Conservation (phyloP, 257 asterid genomes). For the Coffea eugenioides region DNA sequence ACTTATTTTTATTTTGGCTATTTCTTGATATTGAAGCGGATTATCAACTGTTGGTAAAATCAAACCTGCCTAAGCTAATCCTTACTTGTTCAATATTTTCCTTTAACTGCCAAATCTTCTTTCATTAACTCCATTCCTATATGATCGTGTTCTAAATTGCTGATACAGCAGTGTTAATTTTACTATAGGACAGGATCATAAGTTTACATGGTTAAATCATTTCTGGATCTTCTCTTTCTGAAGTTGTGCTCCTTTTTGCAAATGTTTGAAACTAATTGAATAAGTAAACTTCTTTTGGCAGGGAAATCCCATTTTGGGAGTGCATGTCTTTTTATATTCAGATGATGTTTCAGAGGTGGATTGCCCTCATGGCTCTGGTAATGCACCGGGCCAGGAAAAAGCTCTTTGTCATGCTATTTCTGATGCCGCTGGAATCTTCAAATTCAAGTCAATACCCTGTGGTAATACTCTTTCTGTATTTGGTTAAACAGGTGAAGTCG, state of each 20-base stretch:
- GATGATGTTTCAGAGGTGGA: slow-evolving; percentile 74
- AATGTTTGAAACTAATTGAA: neutral
- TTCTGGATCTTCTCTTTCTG: slow-evolving; percentile 1
- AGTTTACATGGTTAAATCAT: neutral
- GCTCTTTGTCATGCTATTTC: slow-evolving; percentile 91
- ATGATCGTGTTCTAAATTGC: neutral
- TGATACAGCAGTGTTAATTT: neutral
- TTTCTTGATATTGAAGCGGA: neutral
- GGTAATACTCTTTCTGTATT: slow-evolving; percentile 47
- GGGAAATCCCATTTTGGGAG: slow-evolving; percentile 98
- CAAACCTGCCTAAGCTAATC: neutral
- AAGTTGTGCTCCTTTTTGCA: neutral
- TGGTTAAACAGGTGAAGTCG: neutral
- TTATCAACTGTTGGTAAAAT: neutral
- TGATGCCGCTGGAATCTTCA: slow-evolving; percentile 88
- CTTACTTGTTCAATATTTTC: neutral
- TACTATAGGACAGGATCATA: neutral
- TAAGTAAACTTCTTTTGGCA: slow-evolving; percentile 26
- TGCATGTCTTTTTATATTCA: slow-evolving; percentile 82
- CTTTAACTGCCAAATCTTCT: neutral
- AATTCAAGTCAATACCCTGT: slow-evolving; percentile 75
- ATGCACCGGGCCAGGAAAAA: slow-evolving; percentile 73
- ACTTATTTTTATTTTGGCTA: neutral
- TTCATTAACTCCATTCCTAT: neutral
- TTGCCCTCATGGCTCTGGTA: slow-evolving; percentile 72